phyloP scores from a whole-genome alignment of 768 basidiomycete genomes.

The Porpolomopsis calyptriformis region DNA sequence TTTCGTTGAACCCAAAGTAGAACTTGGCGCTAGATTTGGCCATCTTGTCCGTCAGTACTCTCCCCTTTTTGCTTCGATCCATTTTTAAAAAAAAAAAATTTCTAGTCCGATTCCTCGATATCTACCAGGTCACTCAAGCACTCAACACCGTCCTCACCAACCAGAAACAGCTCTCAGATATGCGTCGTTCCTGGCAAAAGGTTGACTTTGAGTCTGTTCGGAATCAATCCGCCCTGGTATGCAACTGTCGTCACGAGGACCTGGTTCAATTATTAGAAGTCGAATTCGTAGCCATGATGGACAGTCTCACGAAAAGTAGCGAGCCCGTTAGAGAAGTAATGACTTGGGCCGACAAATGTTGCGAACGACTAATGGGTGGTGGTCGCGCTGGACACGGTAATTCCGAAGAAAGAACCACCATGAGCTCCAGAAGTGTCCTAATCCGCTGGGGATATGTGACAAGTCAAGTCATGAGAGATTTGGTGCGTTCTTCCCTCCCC shows the following conservation, averaged over 20 bases:
- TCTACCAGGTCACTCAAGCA: conserved; percentile 86
- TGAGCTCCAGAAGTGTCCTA: conserved; percentile 80
- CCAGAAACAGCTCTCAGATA: conserved; percentile 73
- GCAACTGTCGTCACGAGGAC: conserved; percentile 87
- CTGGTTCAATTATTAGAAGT: conserved; percentile 76
- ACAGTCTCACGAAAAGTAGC: conserved; percentile 54
- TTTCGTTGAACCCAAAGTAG: conserved; percentile 86
- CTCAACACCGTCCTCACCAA: conserved; percentile 81
- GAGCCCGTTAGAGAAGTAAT: conserved; percentile 83
- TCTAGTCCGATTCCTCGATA: conserved; percentile 81
- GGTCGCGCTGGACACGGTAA: conserved; percentile 41
- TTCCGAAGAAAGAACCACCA: conserved; percentile 64
- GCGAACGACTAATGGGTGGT: conserved; percentile 70
- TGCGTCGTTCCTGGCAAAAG: conserved; percentile 81
- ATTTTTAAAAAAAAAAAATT: conserved; percentile 9
- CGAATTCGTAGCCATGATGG: conserved; percentile 71
- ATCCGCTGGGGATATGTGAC: conserved; percentile 92
- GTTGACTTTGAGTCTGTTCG: conserved; percentile 86
- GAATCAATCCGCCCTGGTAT: conserved; percentile 86
- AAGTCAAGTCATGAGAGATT: conserved; percentile 84
- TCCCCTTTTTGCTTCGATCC: not conserved
- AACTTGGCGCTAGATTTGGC: conserved; percentile 82
- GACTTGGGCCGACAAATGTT: conserved; percentile 87
- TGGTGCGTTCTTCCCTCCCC: conserved; percentile 39
- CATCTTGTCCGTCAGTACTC: conserved; percentile 71